Percentiles rank a stretch among this genome's conserved stretches.
These are phyloP conservation scores for Pseudogymnoascus sp. DNA, from an alignment of 2,329 filamentous ascomycete species.

Conservation along the genomic window DNA sequence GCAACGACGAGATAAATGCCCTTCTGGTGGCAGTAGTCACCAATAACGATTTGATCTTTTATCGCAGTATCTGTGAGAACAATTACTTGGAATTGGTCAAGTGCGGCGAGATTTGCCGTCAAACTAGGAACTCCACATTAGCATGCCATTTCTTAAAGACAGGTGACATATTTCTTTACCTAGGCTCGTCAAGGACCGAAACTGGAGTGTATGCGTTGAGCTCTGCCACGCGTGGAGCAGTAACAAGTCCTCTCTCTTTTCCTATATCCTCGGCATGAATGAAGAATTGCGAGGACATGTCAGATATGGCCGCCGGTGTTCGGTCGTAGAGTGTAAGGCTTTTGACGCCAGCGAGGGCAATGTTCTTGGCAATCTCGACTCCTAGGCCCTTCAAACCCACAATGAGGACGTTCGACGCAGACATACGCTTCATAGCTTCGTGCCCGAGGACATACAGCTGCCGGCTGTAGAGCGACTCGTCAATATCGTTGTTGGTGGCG, in stretches of 20 bases:
- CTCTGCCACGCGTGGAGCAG: conserved; percentile 82
- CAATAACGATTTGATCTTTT: conserved; percentile 71
- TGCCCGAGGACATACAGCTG: conserved; percentile 65
- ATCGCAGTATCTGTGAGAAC: conserved; percentile 81
- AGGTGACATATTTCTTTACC: conserved; percentile 31
- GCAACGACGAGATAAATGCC: conserved; percentile 83
- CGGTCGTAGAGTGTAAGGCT: conserved; percentile 91
- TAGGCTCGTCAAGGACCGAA: conserved; percentile 56
- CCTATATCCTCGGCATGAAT: conserved; percentile 80
- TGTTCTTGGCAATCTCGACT: conserved; percentile 98
- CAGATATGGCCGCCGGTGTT: conserved; percentile 69
- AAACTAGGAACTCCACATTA: conserved; percentile 43
- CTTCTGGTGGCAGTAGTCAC: conserved; percentile 90
- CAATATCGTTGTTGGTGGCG: conserved; percentile 50
- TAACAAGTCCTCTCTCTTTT: conserved; percentile 80
- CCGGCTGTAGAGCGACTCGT: conserved; percentile 65
- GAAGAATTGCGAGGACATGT: conserved; percentile 97
- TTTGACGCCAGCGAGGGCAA: conserved; percentile 96
- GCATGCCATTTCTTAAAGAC: not conserved
- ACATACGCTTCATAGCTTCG: conserved; percentile 97
- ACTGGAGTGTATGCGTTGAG: conserved; percentile 96
- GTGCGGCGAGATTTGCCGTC: conserved; percentile 65
- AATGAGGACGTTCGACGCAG: conserved; percentile 86
- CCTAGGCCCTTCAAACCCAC: conserved; percentile 88
- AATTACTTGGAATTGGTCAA: conserved; percentile 87